Conservation (phyloP, 495 filamentous ascomycete genomes). For the Recurvomyces mirabilis region DNA sequence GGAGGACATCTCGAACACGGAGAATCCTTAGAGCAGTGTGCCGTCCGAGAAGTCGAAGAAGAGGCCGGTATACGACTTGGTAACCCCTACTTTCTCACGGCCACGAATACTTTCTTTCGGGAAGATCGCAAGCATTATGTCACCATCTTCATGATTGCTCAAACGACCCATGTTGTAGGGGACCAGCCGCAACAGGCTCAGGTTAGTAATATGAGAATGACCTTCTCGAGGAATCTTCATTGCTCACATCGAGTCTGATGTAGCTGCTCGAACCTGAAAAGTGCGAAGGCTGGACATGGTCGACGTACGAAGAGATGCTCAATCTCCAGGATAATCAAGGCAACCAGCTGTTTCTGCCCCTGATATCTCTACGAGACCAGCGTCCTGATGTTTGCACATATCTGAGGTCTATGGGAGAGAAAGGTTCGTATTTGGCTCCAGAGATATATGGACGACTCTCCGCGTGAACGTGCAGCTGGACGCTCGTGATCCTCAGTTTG, state of each 20-base stretch:
- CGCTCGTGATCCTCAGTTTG: no score
- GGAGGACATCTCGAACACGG: constrained; percentile 60
- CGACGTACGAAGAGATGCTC: constrained; percentile 37
- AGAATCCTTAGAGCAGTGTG: constrained; percentile 47
- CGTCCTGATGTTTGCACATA: constrained; percentile 1
- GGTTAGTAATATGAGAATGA: constrained; percentile 35
- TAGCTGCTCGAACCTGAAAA: constrained; percentile 50
- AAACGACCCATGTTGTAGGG: not conserved
- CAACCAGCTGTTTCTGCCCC: constrained; percentile 5
- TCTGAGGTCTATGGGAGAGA: no score
- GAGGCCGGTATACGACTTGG: constrained; percentile 50
- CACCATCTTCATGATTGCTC: constrained; percentile 45
- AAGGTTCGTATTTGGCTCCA: no score
- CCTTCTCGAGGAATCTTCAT: no score
- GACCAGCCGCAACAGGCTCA: constrained; percentile 36
- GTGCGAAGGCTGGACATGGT: constrained; percentile 54
- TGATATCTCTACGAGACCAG: constrained; percentile 8
- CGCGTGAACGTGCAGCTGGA: no score
- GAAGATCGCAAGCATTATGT: constrained; percentile 50
- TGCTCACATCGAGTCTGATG: no score
- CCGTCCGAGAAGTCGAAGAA: constrained; percentile 53
- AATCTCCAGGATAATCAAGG: not conserved
- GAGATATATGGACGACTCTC: no score
- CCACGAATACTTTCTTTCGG: constrained; percentile 50
- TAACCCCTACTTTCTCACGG: constrained; percentile 38